Percentiles rank a stretch among this genome's conserved stretches.
Evolutionary conservation across 495 filamentous ascomycete genomes (phyloP).

Genomic region (Annulohypoxylon moriforme): DNA sequence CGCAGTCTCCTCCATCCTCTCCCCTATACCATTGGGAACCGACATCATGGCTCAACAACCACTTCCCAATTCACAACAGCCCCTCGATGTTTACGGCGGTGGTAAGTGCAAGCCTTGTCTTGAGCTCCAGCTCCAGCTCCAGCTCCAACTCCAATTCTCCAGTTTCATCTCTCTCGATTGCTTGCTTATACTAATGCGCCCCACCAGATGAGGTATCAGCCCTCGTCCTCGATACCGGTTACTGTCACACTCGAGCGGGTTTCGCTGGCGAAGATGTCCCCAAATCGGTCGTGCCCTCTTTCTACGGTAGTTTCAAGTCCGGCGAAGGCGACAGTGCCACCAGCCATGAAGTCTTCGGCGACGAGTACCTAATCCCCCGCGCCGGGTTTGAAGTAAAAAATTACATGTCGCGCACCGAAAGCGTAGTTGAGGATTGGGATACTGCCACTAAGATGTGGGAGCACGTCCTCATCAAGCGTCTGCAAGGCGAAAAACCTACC

Average conservation of each 20-base stretch:
- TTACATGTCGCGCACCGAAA: conserved; percentile 83
- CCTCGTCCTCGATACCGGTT: conserved; percentile 95
- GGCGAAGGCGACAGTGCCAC: conserved; percentile 61
- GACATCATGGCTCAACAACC: conserved; percentile 43
- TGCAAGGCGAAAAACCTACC: conserved; percentile 76
- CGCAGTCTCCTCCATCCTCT: background rate
- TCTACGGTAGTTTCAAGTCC: conserved; percentile 72
- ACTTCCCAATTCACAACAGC: conserved; percentile 52
- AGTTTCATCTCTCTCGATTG: background rate
- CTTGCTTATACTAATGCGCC: conserved; percentile 17
- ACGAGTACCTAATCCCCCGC: conserved; percentile 82
- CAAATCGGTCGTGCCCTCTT: conserved; percentile 89
- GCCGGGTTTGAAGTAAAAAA: conserved; percentile 84
- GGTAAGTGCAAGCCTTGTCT: conserved; percentile 64
- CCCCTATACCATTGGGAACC: background rate
- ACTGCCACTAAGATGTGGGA: conserved; percentile 91
- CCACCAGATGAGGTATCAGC: conserved; percentile 91
- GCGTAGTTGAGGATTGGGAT: conserved; percentile 96
- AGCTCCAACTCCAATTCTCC: background rate
- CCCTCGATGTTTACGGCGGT: conserved; percentile 83
- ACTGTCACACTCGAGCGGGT: conserved; percentile 88
- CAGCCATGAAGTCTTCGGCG: conserved; percentile 81
- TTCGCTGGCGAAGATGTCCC: conserved; percentile 98
- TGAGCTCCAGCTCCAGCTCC: background rate
- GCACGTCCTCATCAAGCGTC: conserved; percentile 73